Base-by-base conservation (phyloP, 176 grass and related monocot species). In the Metroxylon sagu region DNA sequence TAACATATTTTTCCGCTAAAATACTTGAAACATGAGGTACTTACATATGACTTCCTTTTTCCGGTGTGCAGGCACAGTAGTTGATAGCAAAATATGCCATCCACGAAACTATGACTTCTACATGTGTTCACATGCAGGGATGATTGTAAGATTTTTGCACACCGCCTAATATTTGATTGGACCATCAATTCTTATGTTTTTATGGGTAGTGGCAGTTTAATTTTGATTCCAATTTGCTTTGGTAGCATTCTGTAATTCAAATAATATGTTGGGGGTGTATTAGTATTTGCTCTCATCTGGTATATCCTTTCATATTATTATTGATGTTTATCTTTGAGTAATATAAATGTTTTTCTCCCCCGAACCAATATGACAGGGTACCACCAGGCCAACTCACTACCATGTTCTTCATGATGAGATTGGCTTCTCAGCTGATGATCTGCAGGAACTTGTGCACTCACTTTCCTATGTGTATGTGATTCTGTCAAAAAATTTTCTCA, bases 31-130 rank as follows among this genome's bases (percentile, higher is more conserved):
- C 21, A 23, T 23, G 21, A 23, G 21, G 21, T 23, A 23, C 21
- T 23, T 23, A 23, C 21, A 23, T 23, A 23, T 23, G 21, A 23
- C 21, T 23, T 23, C 21, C n/a, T 25, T 29, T 3, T 21, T 53
- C 17, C 18, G 18, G 19, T 65, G 2, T 81, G 56, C 30, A 97
- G 93, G 93, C 27, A 97, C 93, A 5, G 81, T 97, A 43, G 80
- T 97, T 3, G 87, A 97, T 59, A 92, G 80, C 19, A 74, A 75
- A 65, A 73, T 97, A 14, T 97, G 93, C 25, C 93, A 97, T 63
- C 93, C 93, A 25, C 83, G 59, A 66, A 97, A 91, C 17, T 91
- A 80, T 52, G 93, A 97, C 64, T 97, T 97, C 25, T 97, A 97
- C 73, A 97, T 97, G 87, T 97, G 93, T 19, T 67, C 87, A 0